A percentile compares a stretch with the other conserved stretches of the same genome.
These are phyloP conservation scores for Saposhnikovia divaricata DNA, from an alignment of 129 eudicot genomes.

Conservation along the genomic window DNA sequence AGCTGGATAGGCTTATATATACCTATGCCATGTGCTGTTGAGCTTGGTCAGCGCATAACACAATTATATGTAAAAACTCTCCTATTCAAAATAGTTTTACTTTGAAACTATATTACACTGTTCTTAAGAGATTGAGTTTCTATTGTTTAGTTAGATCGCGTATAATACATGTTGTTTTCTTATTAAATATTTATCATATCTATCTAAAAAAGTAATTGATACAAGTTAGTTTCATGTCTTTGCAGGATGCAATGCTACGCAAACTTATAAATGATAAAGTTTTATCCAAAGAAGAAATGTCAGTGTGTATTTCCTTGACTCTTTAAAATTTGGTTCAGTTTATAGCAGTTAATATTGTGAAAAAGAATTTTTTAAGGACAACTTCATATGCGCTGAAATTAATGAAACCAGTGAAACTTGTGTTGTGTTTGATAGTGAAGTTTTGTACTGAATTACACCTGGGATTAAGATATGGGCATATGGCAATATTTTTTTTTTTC, in stretches of 20 bases:
- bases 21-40: neutral
- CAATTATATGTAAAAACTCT: neutral
- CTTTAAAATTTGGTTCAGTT: neutral
- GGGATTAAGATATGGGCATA: neutral
- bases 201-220: neutral
- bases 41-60: neutral
- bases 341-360: neutral
- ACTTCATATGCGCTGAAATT: neutral
- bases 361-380: neutral
- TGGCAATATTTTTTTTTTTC: neutral
- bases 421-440: neutral
- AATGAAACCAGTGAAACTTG: neutral
- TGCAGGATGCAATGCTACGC: constrained; percentile 90
- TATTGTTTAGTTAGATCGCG: neutral
- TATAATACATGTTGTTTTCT: neutral
- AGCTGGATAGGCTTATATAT: neutral
- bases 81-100: neutral
- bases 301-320: constrained; percentile 5
- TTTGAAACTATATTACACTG: neutral
- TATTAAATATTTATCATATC: neutral
- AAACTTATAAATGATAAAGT: constrained; percentile 56
- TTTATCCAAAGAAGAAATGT: constrained; percentile 79
- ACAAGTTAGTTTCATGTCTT: constrained; percentile 11
- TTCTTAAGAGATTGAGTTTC: neutral
- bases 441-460: neutral